Evolutionary conservation across 352 stramenopile genomes (phyloP), one percentile per base, ranked within the genome.

Genomic region (Salisapilia sapeloensis): DNA sequence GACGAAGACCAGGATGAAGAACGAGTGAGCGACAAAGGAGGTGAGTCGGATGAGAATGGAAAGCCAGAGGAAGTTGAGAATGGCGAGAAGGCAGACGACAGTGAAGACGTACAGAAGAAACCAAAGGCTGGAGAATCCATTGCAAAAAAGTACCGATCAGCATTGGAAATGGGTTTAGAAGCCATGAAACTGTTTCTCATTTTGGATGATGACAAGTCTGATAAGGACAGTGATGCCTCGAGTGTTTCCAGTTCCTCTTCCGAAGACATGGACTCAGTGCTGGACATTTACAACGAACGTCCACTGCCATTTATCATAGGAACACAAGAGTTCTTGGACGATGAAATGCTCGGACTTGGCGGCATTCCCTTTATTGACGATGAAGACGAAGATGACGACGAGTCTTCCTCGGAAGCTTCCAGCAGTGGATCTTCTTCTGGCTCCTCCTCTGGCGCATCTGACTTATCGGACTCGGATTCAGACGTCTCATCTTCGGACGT

Each of bases 261-360:
- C n/a, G n/a, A n/a, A n/a, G 47, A 60, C 19, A 66, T 84, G 10
- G 64, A 84, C 24, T 79, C 69, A 4, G 69, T 89, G 23, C 35
- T 85, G 29, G 75, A 91, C 34, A 91, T 91, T 38, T 91, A 91
- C 56, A 91, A 91, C 44, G 69, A 87, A 52, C 64, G 74, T 0
- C 72, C 76, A 17, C 39, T 91, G 44, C 76, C 76, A 11, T 89
- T 85, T 42, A 83, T 91, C 39, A 91, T 91, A 42, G 76, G 76
- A 4, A 91, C 72, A 14, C 55, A 60, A 18, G 76, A 87, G 48
- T 91, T 89, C 40, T 44, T 87, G 1, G 76, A 87, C 28, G 72
- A 87, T 34, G 72, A 87, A 43, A 84, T 71, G 35, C 58, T 87
- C 10, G 76, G 76, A 6, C 38, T 91, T 9, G 72, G 76, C 8